A percentile compares a stretch with the other conserved stretches of the same genome.
These are phyloP conservation scores for Cicer arietinum DNA, from an alignment of 306 rosid genomes.

Conservation along the genomic window DNA sequence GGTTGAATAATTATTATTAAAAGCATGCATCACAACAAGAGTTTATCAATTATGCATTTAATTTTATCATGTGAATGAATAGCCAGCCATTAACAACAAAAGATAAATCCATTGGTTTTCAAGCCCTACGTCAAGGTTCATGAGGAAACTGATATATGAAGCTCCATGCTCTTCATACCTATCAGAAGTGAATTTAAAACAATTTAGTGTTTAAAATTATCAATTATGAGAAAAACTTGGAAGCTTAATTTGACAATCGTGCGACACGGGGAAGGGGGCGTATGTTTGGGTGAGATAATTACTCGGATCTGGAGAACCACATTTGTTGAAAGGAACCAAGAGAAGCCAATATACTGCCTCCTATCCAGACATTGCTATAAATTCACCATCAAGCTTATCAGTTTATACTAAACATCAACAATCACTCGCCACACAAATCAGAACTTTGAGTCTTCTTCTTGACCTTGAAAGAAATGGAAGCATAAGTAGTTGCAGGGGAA, in stretches of 20 bases:
- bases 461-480: neutral
- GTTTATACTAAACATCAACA: conserved; percentile 18
- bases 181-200: conserved; percentile 35
- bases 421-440: conserved; percentile 33
- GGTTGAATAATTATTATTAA: conserved; percentile 14
- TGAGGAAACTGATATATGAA: conserved; percentile 59
- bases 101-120: conserved; percentile 17
- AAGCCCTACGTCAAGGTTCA: conserved; percentile 19
- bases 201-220: conserved; percentile 1
- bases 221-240: neutral
- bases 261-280: neutral
- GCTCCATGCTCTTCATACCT: conserved; percentile 99
- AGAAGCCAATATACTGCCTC: conserved; percentile 98
- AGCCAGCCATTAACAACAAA: conserved; percentile 9
- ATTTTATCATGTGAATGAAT: neutral
- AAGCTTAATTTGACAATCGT: conserved; percentile 4
- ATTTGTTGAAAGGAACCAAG: conserved; percentile 96
- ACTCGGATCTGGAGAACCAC: conserved; percentile 97
- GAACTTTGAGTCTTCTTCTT: conserved; percentile 42
- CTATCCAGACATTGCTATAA: conserved; percentile 90
- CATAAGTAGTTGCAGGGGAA: neutral
- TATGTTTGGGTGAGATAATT: conserved; percentile 43
- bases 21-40: conserved; percentile 63
- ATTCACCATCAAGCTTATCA: conserved; percentile 36
- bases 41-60: conserved; percentile 46